These are phyloP conservation scores for Tetrahymena elliotti DNA, from an alignment of 73 alveolate genomes.

Conservation along the genomic window DNA sequence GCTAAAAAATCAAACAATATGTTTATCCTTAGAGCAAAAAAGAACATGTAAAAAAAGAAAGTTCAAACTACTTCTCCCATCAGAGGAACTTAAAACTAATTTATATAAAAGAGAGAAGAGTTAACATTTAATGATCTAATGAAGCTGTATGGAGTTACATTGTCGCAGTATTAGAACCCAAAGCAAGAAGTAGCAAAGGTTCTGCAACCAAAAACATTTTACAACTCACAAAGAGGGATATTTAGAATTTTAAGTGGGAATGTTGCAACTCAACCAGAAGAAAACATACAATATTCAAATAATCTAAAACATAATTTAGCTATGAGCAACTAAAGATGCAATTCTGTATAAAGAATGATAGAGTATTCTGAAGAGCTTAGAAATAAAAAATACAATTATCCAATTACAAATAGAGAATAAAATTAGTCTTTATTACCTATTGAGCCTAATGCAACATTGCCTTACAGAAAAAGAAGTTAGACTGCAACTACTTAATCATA, in stretches of 20 bases:
- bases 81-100: neutral
- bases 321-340: neutral
- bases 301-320: neutral
- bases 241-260: neutral
- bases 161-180: neutral
- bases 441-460: neutral
- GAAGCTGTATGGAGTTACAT: neutral
- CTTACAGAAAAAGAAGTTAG: neutral
- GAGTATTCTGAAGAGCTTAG: neutral
- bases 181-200: neutral
- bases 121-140: neutral
- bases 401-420: neutral
- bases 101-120: neutral
- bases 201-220: neutral
- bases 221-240: neutral
- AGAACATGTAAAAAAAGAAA: neutral
- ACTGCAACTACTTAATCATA: neutral
- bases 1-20: neutral
- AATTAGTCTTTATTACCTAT: neutral
- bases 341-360: neutral
- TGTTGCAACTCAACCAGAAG: neutral
- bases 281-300: neutral
- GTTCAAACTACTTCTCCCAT: neutral
- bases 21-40: neutral
- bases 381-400: neutral